A percentile compares a stretch with the other conserved stretches of the same genome.
phyloP scores from a whole-genome alignment of 2,329 filamentous ascomycete genomes.

The Chaetomium olivaceum region DNA sequence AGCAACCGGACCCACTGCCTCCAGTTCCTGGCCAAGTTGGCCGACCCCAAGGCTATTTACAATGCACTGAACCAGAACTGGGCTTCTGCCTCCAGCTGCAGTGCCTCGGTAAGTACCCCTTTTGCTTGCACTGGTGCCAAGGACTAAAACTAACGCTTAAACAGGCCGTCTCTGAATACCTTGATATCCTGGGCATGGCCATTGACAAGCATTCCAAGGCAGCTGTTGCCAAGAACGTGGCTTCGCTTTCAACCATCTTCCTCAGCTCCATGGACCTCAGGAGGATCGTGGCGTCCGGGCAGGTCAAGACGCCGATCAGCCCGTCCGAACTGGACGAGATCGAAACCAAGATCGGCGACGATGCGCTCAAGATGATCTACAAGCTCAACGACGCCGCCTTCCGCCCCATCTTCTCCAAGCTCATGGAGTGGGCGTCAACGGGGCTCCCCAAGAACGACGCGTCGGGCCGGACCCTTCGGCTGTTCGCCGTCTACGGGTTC shows the following conservation, averaged over 20 bases:
- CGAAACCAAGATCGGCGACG: slow-evolving; percentile 66
- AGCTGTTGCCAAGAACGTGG: slow-evolving; percentile 72
- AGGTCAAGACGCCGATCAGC: slow-evolving; percentile 42
- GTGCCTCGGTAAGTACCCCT: slow-evolving; percentile 59
- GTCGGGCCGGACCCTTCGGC: slow-evolving; percentile 59
- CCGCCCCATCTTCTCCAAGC: slow-evolving; percentile 81
- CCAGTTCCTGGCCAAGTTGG: slow-evolving; percentile 71
- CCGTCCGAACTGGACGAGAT: slow-evolving; percentile 56
- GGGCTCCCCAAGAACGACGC: slow-evolving; percentile 63
- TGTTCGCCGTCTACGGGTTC: slow-evolving; percentile 80
- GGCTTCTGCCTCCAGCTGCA: slow-evolving; percentile 60
- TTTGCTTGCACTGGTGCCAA: neutral
- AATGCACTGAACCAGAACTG: slow-evolving; percentile 72
- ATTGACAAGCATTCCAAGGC: slow-evolving; percentile 79
- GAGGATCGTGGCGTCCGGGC: slow-evolving; percentile 52
- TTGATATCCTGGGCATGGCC: slow-evolving; percentile 68
- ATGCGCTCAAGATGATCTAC: slow-evolving; percentile 86
- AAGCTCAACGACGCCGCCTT: slow-evolving; percentile 95
- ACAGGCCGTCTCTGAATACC: slow-evolving; percentile 66
- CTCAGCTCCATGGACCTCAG: slow-evolving; percentile 65
- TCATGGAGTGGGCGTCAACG: slow-evolving; percentile 77
- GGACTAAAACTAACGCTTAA: slow-evolving; percentile 36
- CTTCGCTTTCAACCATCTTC: slow-evolving; percentile 66
- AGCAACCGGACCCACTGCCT: slow-evolving; percentile 69
- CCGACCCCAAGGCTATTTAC: slow-evolving; percentile 77